Evolutionary conservation across 768 basidiomycete genomes (phyloP), one percentile per base, ranked within the genome.

Genomic region (Glaciozyma antarctica): DNA sequence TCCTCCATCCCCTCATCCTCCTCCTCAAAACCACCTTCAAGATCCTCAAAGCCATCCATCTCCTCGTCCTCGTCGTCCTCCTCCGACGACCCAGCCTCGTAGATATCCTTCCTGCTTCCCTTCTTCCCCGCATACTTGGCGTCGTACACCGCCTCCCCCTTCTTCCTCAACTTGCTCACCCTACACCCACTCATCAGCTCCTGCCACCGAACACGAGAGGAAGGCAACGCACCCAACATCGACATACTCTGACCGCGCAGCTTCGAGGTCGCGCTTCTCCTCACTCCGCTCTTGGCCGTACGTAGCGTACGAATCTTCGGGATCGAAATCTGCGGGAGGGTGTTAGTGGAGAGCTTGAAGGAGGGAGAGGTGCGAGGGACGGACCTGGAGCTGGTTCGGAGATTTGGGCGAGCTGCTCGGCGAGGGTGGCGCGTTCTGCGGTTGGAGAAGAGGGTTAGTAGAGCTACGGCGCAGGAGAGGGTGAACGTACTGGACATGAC

Each of bases 321-420:
- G 86, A 76, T 91, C 88, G 73, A 83, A 80, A 73, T 88, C 87
- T 87, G 72, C 30, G 15, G 28, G 26, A 17, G 41, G n/a, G 32
- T 4, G 34, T 62, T 45, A 56, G 60, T 24, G 41, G 45, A 58
- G 45, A 3, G 51, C 60, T 26, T 51, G 51, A 44, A 34, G 51
- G 48, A 41, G 57, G 71, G 48, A 26, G 45, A 55, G n/a, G 38
- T 32, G 38, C n/a, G 30, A n/a, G n/a, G 38, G 56, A 77, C 81
- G 66, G 73, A 86, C 90, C 88, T 57, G 87, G 87, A 16, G 84
- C 81, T 26, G 85, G 78, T 59, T 88, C 83, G 55, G 88, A 82
- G 30, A 97, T 83, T 73, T 86, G 82, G 45, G 86, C 86, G 49
- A 95, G 83, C 74, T 94, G 90, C 74, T 93, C 83, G 3, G 78